Evolutionary conservation across 306 rosid genomes (phyloP).

Genomic region (Inga laurina): DNA sequence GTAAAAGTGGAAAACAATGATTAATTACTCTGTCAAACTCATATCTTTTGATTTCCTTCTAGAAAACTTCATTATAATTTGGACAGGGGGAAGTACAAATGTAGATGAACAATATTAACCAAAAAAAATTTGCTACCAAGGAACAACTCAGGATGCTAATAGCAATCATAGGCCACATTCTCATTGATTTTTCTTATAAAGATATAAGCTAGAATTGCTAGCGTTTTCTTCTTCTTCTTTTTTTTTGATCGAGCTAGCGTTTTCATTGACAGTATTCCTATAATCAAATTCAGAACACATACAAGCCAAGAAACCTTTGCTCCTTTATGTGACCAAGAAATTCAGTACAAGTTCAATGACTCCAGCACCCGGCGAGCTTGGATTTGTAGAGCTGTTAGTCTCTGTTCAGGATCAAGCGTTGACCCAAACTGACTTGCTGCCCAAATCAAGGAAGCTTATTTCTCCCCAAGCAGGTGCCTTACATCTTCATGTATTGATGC

Average conservation of each 20-base stretch:
- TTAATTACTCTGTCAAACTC: too few relatives aligned
- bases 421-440: conserved; percentile 96
- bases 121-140: background rate
- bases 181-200: background rate
- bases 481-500: conserved; percentile 84
- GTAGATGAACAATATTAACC: background rate
- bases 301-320: background rate
- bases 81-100: background rate
- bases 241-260: too few relatives aligned
- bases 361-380: conserved; percentile 93
- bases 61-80: too few relatives aligned
- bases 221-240: too few relatives aligned
- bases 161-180: background rate
- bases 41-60: too few relatives aligned
- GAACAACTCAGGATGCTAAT: background rate
- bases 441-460: conserved; percentile 95
- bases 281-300: background rate
- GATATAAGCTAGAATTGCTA: background rate
- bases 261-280: background rate
- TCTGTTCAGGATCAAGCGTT: conserved; percentile 83
- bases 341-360: conserved; percentile 79
- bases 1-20: too few relatives aligned
- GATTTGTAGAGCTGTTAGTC: conserved; percentile 79
- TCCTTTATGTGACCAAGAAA: background rate
- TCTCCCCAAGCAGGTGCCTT: conserved; percentile 86